Base-by-base conservation (phyloP, 768 basidiomycete species). In the Hypholoma sublateritium region DNA sequence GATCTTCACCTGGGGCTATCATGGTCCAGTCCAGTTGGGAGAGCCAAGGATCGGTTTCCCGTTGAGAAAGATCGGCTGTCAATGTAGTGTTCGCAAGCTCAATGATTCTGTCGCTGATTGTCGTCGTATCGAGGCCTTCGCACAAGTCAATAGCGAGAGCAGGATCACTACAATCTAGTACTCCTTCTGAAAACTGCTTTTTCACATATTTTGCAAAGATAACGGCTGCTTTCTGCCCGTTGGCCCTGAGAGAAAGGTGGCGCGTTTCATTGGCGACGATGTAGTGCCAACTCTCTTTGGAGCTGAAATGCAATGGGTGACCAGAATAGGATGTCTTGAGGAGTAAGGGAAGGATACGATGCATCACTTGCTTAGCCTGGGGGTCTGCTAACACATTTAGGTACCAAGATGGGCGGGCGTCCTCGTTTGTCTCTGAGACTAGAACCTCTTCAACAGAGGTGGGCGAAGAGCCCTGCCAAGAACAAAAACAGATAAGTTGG, bases 251-350 rank as follows among this genome's bases (percentile, higher is more conserved):
- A 8, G 78, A 74, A 5, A 83, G 67, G n/a, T 74, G 76, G 16
- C 59, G 57, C 16, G 77, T 59, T 67, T 71, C 19, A 61, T 63
- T 60, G 46, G 70, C 59, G 34, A 67, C 24, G 11, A 79, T 21
- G 62, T 80, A 85, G 67, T 89, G 85, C 93, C 94, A 98, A 9
- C 83, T 80, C 32, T 87, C 79, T 19, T 78, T 70, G 4, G 67
- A 57, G 22, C 77, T 76, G 59, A 82, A 87, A 9, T 69, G 75
- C 37, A 95, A 65, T 1, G 89, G 88, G 58, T 80, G 69, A 0
- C 80, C 82, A 42, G 87, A 79, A 59, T 80, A 91, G 0, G 83
- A 77, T 3, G 91, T 57, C 37, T 75, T 79, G 11, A 96, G 77
- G 13, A 96, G 74, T 1, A 86, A 73, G 0, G 93, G 94, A 2